Base-by-base conservation (phyloP, 257 asterid genomes). In the Nicotiana noctiflora region DNA sequence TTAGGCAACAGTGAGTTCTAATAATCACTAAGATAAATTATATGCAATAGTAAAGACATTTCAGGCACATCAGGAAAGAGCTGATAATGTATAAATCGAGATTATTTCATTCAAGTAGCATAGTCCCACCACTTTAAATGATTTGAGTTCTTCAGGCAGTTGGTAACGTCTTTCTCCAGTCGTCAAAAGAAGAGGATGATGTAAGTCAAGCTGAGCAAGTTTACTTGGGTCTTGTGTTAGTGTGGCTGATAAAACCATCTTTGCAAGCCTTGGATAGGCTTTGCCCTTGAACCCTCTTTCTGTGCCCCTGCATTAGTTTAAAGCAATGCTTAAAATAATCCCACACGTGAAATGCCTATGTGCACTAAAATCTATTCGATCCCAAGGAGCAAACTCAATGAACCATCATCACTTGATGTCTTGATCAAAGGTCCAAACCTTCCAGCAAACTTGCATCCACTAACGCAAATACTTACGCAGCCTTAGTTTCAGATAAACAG, bases 181-280 rank as follows among this genome's bases (percentile, higher is more conserved):
- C 2, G 93, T 95, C 85, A 95, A 83, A 87, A 93, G 88, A 90
- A 95, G 82, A 52, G 99, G 98, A 83, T 91, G 95, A 86, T 92
- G 97, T 83, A 95, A 89, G 83, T 89, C 91, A 82, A 95, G 99
- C 89, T 91, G 97, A 1, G 93, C 91, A 59, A 95, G 95, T 89
- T 95, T 93, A 85, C 98, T 89, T 9, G 99, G 99, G 84, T 92
- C 98, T 82, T 89, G 98, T n/a, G 99, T 95, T 85, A 93, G 85
- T 82, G 99, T 95, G 79, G 98, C 99, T 52, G 99, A 95, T 80
- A 92, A 86, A 83, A 92, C 90, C 94, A 95, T 91, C 93, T 93
- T 95, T 82, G 80, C 87, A 57, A 93, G 93, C 89, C 98, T 91
- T 74, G 98, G 98, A 70, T 80, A 84, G 19, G 91, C 86, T 84